These are phyloP conservation scores for Globomyces pollinis-pini DNA, from an alignment of 192 early-diverging fungal species.

Conservation along the genomic window DNA sequence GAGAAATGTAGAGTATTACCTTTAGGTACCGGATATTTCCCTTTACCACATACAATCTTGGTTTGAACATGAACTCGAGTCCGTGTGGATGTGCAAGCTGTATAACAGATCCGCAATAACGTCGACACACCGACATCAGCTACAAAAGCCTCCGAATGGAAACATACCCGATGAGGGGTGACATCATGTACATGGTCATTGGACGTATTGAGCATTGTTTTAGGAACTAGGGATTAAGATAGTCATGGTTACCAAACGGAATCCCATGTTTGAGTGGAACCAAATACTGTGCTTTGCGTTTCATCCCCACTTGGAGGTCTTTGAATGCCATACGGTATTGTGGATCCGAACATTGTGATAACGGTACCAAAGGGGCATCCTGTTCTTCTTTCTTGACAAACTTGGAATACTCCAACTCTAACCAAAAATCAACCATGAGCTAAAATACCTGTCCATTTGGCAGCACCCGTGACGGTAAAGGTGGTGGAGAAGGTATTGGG, in stretches of 20 bases:
- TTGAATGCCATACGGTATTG: neutral
- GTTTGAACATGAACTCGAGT: neutral
- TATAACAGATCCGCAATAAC: neutral
- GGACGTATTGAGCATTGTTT: neutral
- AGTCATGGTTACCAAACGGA: conserved; percentile 3
- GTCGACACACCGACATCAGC: conserved; percentile 1
- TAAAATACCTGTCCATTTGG: conserved; percentile 1
- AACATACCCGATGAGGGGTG: neutral
- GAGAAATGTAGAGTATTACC: too few relatives aligned
- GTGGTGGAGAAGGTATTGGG: neutral
- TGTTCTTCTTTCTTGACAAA: neutral
- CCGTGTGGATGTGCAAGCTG: too few relatives aligned
- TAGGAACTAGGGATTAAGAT: neutral
- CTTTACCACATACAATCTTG: too few relatives aligned
- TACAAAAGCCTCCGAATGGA: neutral
- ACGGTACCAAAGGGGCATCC: neutral
- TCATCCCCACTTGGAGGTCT: neutral
- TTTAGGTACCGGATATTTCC: too few relatives aligned
- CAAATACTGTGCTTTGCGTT: neutral
- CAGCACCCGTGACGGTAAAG: neutral
- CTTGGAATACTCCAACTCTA: too few relatives aligned
- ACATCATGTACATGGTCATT: neutral
- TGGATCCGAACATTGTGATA: neutral
- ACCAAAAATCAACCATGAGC: neutral
- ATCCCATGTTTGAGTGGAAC: conserved; percentile 5